Conservation (phyloP, 139 green algal species). For the Chlamydomonas sp. region DNA sequence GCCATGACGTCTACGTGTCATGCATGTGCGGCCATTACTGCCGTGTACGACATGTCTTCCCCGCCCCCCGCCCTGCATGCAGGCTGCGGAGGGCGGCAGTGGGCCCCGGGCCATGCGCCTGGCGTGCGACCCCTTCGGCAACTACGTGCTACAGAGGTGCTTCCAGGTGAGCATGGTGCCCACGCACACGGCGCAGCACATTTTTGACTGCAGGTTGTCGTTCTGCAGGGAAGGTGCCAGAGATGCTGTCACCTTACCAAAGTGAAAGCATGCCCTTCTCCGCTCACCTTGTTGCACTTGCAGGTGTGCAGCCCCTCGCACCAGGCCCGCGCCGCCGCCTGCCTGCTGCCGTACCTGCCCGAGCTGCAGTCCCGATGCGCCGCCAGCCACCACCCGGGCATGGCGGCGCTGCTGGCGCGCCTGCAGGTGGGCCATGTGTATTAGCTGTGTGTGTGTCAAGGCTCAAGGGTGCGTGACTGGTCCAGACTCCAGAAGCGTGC, state of each 20-base stretch:
- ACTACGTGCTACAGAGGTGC: slow-evolving; percentile 37
- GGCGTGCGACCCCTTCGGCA: slow-evolving; percentile 34
- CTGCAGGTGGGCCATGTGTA: neutral
- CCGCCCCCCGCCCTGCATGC: neutral
- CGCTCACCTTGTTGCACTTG: neutral
- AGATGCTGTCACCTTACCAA: no score
- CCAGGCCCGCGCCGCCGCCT: neutral
- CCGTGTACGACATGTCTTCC: neutral
- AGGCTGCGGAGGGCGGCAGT: neutral
- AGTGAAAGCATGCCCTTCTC: neutral
- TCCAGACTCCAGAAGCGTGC: no score
- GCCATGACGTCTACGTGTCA: no score
- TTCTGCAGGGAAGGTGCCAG: no score
- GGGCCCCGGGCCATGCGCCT: slow-evolving; percentile 10
- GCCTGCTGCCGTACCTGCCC: slow-evolving; percentile 25
- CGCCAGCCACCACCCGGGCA: slow-evolving; percentile 29
- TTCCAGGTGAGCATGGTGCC: slow-evolving; percentile 8
- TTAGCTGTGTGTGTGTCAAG: no score
- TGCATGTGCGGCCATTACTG: no score
- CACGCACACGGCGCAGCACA: no score
- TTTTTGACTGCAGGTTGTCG: no score
- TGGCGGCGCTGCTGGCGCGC: slow-evolving; percentile 24
- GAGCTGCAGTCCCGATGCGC: slow-evolving; percentile 24
- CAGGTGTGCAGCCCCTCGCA: slow-evolving; percentile 30
- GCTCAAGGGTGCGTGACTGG: no score